Percentiles rank a stretch among this genome's conserved stretches.
phyloP scores from a whole-genome alignment of 192 early-diverging fungal genomes.

The Backusella sp. region DNA sequence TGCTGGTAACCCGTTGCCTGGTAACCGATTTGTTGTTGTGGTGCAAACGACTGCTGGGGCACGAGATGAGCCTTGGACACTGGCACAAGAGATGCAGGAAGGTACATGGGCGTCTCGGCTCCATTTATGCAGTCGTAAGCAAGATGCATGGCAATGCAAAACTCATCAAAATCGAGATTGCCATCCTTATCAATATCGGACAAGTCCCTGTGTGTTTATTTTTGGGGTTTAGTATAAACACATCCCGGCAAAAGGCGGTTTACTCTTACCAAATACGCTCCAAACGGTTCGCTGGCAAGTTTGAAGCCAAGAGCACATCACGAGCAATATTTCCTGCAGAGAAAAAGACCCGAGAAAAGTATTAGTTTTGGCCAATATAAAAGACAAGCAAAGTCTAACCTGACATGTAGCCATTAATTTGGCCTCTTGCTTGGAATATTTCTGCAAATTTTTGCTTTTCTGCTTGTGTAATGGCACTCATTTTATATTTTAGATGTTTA shows the following conservation, averaged over 20 bases:
- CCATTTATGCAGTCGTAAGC: constrained; percentile 66
- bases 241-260: too few species aligned
- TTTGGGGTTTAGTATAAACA: too few species aligned
- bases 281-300: constrained; percentile 34
- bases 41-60: constrained; percentile 14
- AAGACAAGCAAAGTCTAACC: constrained; percentile 27
- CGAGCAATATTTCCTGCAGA: constrained; percentile 35
- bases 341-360: constrained; percentile 5
- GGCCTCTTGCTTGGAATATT: constrained; percentile 51
- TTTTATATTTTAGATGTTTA: neutral
- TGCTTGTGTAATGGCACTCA: constrained; percentile 35
- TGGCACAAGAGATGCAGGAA: constrained; percentile 69
- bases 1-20: constrained; percentile 39
- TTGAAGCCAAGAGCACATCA: constrained; percentile 40
- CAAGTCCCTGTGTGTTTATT: constrained; percentile 53
- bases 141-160: constrained; percentile 76
- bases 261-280: constrained; percentile 43
- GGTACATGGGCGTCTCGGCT: constrained; percentile 49
- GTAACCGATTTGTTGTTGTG: constrained; percentile 26
- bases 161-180: constrained; percentile 81
- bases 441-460: constrained; percentile 53
- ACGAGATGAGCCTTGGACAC: constrained; percentile 58
- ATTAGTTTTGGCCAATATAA: neutral
- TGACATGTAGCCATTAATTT: constrained; percentile 50
- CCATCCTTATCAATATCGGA: constrained; percentile 85